phyloP scores from a whole-genome alignment of 192 early-diverging fungal genomes.

The Anaeromyces robustus region DNA sequence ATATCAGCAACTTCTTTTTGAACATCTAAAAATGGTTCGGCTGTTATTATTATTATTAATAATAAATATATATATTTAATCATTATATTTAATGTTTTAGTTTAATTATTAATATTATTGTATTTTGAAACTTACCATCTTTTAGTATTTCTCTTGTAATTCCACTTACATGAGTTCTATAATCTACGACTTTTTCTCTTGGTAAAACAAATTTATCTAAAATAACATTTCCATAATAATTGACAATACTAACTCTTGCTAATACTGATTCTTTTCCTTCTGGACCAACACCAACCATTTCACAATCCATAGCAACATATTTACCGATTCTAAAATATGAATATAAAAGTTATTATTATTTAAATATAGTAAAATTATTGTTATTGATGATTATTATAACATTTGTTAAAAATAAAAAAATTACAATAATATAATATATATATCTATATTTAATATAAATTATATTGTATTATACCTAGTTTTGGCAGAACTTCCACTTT shows the following conservation, averaged over 20 bases:
- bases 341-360: no score
- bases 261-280: slow-evolving; percentile 68
- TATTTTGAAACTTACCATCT: slow-evolving; percentile 13
- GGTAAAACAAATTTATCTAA: slow-evolving; percentile 78
- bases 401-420: no score
- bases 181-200: slow-evolving; percentile 74
- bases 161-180: slow-evolving; percentile 79
- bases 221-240: slow-evolving; percentile 75
- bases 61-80: not conserved
- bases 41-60: slow-evolving; percentile 8
- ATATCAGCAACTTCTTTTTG: slow-evolving; percentile 66
- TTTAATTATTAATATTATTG: not conserved
- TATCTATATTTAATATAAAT: no score
- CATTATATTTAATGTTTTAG: not conserved
- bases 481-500: not conserved
- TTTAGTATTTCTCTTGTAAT: slow-evolving; percentile 63
- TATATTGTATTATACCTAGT: not conserved
- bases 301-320: slow-evolving; percentile 93
- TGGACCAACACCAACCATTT: slow-evolving; percentile 94
- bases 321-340: slow-evolving; percentile 63
- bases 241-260: slow-evolving; percentile 83
- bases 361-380: no score
- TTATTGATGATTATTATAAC: no score
- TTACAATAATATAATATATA: no score
- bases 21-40: slow-evolving; percentile 57